Evolutionary conservation across 345 rosid species (phyloP).

Genomic region (Citrus inodora): DNA sequence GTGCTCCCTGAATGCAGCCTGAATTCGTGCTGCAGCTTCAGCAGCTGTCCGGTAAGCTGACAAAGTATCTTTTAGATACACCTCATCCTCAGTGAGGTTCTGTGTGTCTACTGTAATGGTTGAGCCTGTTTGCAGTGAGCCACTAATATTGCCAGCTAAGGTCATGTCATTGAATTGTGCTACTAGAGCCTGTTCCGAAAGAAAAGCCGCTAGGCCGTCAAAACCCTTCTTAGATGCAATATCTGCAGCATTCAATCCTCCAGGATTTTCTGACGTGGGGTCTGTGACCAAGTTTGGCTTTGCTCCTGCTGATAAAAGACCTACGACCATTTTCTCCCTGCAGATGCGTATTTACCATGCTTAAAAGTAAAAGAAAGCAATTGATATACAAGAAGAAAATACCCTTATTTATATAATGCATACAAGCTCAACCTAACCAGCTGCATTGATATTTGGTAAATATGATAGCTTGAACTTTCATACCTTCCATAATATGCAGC

Average conservation of each 20-base stretch:
- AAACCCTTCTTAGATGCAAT: conserved; percentile 69
- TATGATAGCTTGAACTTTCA: background rate
- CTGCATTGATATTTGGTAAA: background rate
- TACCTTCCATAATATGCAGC: conserved; percentile 91
- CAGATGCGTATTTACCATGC: conserved; percentile 20
- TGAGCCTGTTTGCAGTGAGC: conserved; percentile 49
- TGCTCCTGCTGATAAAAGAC: conserved; percentile 88
- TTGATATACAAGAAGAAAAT: background rate
- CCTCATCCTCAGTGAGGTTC: conserved; percentile 55
- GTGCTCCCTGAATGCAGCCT: conserved; percentile 80
- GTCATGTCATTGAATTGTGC: conserved; percentile 78
- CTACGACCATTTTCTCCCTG: conserved; percentile 93
- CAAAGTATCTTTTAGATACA: conserved; percentile 65
- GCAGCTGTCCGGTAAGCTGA: conserved; percentile 85
- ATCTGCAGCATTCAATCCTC: conserved; percentile 84
- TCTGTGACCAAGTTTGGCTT: conserved; percentile 85
- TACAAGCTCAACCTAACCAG: background rate
- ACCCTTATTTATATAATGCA: background rate
- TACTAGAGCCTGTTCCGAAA: conserved; percentile 80
- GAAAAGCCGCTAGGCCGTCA: conserved; percentile 86
- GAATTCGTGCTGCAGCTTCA: conserved; percentile 92
- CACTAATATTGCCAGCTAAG: conserved; percentile 84
- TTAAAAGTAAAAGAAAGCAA: conserved; percentile 8
- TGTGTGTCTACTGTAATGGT: conserved; percentile 30
- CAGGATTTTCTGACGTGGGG: conserved; percentile 61